These are phyloP conservation scores for Tetrahymena elliotti DNA, from an alignment of 73 alveolate genomes.

Conservation along the genomic window DNA sequence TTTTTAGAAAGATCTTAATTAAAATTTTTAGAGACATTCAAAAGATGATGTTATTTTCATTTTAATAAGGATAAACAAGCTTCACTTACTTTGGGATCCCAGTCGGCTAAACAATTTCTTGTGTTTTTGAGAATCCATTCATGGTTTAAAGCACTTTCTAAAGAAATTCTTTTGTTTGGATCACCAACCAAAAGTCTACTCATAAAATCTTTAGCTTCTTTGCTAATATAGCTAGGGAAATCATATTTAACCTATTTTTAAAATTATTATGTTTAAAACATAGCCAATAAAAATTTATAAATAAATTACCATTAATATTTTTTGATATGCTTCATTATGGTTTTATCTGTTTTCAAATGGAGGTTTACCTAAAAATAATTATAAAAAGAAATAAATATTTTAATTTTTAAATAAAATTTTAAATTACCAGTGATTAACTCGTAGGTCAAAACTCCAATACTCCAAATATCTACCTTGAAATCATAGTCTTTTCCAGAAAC, in stretches of 20 bases:
- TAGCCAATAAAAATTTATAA: not conserved
- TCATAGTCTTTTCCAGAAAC: conserved; percentile 74
- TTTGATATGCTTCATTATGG: not conserved
- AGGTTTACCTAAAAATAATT: not conserved
- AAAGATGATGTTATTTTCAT: not conserved
- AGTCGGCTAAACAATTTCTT: conserved; percentile 4
- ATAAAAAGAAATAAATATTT: not conserved
- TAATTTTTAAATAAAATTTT: not conserved
- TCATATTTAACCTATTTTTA: not conserved
- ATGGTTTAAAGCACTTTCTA: conserved; percentile 57
- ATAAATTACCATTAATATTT: not conserved
- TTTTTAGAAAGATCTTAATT: not conserved
- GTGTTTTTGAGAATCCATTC: conserved; percentile 20
- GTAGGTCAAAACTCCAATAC: conserved; percentile 60
- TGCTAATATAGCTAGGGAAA: not conserved
- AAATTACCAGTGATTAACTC: conserved; percentile 39
- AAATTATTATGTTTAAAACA: not conserved
- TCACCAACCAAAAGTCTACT: conserved; percentile 47
- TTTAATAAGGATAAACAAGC: not conserved
- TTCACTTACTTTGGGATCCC: not conserved
- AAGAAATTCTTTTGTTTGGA: conserved; percentile 55
- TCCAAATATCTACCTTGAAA: conserved; percentile 86
- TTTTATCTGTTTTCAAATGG: not conserved
- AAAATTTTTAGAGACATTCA: not conserved
- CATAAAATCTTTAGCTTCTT: conserved; percentile 57